Percentiles rank a stretch among this genome's conserved stretches.
phyloP scores from a whole-genome alignment of 768 basidiomycete species.

The Amanita inopinata region DNA sequence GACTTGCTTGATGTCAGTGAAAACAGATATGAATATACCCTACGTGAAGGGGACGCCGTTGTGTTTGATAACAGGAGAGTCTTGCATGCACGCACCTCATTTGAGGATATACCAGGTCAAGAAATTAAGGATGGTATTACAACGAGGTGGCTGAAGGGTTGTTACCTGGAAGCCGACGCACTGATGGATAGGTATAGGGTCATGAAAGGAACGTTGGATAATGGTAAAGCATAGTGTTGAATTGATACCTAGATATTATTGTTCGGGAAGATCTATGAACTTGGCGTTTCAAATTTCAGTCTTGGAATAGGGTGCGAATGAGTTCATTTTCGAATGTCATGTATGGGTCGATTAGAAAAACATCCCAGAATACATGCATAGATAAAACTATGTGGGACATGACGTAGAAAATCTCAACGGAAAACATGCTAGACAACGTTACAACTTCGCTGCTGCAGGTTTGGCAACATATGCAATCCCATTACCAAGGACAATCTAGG shows the following conservation, averaged over 20 bases:
- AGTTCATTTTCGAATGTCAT: no score
- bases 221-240: background rate
- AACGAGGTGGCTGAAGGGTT: slow-evolving; percentile 87
- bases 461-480: slow-evolving; percentile 60
- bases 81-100: slow-evolving; percentile 79
- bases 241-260: no score
- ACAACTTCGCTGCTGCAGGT: slow-evolving; percentile 20
- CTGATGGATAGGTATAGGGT: slow-evolving; percentile 53
- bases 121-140: slow-evolving; percentile 35
- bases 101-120: slow-evolving; percentile 32
- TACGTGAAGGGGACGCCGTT: slow-evolving; percentile 78
- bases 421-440: no score
- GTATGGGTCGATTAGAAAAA: no score
- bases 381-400: no score
- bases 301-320: no score
- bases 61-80: slow-evolving; percentile 90
- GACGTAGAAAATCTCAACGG: no score
- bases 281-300: no score
- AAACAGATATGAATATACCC: slow-evolving; percentile 50
- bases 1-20: slow-evolving; percentile 40
- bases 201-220: slow-evolving; percentile 26
- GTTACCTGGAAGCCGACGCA: slow-evolving; percentile 62
- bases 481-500: slow-evolving; percentile 42
- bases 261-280: no score
- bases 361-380: no score